Conservation (phyloP, 306 rosid genomes). For the Cucurbita ficifolia region DNA sequence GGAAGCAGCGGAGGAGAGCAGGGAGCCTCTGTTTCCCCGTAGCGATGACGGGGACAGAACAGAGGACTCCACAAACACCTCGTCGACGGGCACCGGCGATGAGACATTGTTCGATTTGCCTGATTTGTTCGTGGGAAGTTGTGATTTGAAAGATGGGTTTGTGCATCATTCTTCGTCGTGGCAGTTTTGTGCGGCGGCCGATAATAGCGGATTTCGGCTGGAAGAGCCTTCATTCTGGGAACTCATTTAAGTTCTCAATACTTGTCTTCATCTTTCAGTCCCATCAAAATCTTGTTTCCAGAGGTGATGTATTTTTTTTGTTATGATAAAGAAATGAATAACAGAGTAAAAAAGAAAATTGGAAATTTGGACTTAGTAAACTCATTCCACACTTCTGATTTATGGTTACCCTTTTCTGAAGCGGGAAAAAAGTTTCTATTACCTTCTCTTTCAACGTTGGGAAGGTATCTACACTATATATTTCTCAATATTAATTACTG, state of each 20-base stretch:
- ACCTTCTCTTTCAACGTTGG: too few relatives aligned
- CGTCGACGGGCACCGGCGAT: constrained; percentile 21
- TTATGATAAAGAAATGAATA: background rate
- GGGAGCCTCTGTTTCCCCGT: constrained; percentile 13
- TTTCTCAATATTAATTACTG: too few relatives aligned
- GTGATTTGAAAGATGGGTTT: constrained; percentile 18
- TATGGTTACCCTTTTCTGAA: too few relatives aligned
- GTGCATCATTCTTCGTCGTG: constrained; percentile 35
- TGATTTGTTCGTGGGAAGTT: constrained; percentile 46
- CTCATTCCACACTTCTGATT: too few relatives aligned
- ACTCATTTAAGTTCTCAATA: background rate
- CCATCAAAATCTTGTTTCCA: background rate
- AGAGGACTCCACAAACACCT: background rate
- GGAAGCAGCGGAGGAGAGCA: constrained; percentile 14
- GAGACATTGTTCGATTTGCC: constrained; percentile 72
- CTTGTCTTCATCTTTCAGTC: background rate
- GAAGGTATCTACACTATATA: too few relatives aligned
- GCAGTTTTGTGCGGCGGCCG: constrained; percentile 43
- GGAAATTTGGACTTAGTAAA: too few relatives aligned
- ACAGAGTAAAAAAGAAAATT: background rate
- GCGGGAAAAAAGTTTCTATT: too few relatives aligned
- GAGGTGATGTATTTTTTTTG: background rate
- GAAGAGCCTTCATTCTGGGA: constrained; percentile 64
- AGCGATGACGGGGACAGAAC: background rate
- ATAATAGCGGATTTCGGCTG: constrained; percentile 28